A percentile compares a stretch with the other conserved stretches of the same genome.
Conservation (phyloP, 192 early-diverging fungal genomes). For the Phlyctochytrium planicorne region DNA sequence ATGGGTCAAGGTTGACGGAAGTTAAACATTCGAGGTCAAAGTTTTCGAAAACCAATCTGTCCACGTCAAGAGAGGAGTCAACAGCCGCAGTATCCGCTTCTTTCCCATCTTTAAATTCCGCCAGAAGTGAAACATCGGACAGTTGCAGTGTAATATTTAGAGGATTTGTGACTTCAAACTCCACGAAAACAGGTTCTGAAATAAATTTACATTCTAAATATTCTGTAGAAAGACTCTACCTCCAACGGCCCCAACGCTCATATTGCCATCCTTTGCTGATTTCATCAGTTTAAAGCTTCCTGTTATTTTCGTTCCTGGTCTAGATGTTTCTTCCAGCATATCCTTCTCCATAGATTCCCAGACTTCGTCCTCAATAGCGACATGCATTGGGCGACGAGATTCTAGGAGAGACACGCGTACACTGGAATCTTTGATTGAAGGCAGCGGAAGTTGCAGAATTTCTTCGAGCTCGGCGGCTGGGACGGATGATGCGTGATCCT, state of each 20-base stretch:
- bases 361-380: constrained; percentile 42
- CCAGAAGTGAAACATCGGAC: constrained; percentile 58
- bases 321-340: constrained; percentile 56
- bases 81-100: too few relatives aligned
- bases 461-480: constrained; percentile 43
- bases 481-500: background rate
- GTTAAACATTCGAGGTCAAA: constrained; percentile 63
- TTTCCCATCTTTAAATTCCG: too few relatives aligned
- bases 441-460: constrained; percentile 62
- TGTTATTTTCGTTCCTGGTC: too few relatives aligned
- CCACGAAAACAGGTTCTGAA: constrained; percentile 73
- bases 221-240: constrained; percentile 42
- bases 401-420: constrained; percentile 36
- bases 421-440: constrained; percentile 30
- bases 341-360: constrained; percentile 74
- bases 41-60: constrained; percentile 33
- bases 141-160: constrained; percentile 68
- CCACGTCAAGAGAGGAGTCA: constrained; percentile 22
- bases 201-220: too few relatives aligned
- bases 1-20: constrained; percentile 49
- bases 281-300: too few relatives aligned
- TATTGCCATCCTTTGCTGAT: constrained; percentile 46
- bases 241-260: constrained; percentile 71
- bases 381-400: constrained; percentile 30
- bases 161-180: constrained; percentile 67